Evolutionary conservation across 768 basidiomycete genomes (phyloP).

Genomic region (Suillus subalutaceus): DNA sequence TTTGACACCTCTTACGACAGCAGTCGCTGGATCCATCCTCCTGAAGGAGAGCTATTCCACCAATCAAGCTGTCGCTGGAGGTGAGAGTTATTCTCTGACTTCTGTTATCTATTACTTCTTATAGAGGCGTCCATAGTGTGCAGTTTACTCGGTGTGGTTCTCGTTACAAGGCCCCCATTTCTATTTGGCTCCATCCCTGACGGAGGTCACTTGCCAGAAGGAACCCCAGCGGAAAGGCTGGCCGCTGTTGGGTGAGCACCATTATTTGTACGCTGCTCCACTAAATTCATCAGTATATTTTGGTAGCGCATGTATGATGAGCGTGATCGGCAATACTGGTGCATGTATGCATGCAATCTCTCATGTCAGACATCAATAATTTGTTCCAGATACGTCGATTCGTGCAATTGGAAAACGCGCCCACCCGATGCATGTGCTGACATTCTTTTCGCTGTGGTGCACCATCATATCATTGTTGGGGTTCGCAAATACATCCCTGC

Average conservation of each 20-base stretch:
- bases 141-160: no score
- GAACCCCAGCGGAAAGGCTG: constrained; percentile 44
- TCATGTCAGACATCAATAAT: background rate
- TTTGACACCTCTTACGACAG: no score
- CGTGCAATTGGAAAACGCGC: constrained; percentile 77
- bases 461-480: constrained; percentile 29
- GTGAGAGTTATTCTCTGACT: no score
- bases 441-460: constrained; percentile 65
- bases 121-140: no score
- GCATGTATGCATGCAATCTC: constrained; percentile 44
- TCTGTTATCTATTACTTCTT: no score
- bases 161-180: no score
- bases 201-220: constrained; percentile 9
- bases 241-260: constrained; percentile 56
- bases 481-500: background rate
- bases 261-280: background rate
- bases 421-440: constrained; percentile 70
- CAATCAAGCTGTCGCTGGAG: no score
- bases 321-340: constrained; percentile 46
- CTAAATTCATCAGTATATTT: background rate
- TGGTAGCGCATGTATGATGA: constrained; percentile 58
- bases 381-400: constrained; percentile 47
- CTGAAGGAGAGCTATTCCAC: no score
- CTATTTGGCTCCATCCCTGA: no score
- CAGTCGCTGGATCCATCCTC: no score